phyloP scores from a whole-genome alignment of 345 rosid species.

The Salix suchowensis region DNA sequence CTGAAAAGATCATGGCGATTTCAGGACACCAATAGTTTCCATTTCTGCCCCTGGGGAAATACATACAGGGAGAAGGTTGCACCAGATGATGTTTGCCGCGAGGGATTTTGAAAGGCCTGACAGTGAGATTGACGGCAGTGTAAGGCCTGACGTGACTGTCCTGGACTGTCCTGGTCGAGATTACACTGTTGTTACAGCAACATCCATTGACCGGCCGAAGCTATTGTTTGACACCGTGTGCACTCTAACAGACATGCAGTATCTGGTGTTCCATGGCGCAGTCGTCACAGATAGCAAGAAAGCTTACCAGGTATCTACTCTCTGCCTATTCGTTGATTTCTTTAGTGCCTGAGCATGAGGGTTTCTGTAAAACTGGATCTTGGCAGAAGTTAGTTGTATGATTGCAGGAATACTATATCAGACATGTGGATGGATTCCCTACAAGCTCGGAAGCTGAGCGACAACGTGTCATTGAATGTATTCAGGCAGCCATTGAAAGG shows the following conservation, averaged over 20 bases:
- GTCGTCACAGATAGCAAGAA: slow-evolving; percentile 61
- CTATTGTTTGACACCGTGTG: slow-evolving; percentile 78
- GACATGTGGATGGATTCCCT: slow-evolving; percentile 59
- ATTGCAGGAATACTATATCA: slow-evolving; percentile 59
- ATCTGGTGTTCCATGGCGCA: slow-evolving; percentile 87
- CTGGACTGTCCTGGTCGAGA: slow-evolving; percentile 65
- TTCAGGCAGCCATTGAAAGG: slow-evolving; percentile 61
- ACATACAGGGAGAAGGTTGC: slow-evolving; percentile 77
- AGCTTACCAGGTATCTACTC: slow-evolving; percentile 65
- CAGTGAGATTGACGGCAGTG: slow-evolving; percentile 37
- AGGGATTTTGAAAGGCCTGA: slow-evolving; percentile 76
- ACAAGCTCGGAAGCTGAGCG: slow-evolving; percentile 51
- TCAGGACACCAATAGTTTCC: slow-evolving; percentile 51
- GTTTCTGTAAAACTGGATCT: background rate
- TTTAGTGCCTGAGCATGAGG: too few species aligned
- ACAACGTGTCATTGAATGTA: slow-evolving; percentile 46
- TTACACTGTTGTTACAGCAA: slow-evolving; percentile 77
- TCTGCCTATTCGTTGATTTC: too few species aligned
- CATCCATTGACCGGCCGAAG: slow-evolving; percentile 79
- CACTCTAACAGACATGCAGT: slow-evolving; percentile 91
- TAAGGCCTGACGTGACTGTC: slow-evolving; percentile 60
- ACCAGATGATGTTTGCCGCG: slow-evolving; percentile 90
- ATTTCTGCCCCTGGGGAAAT: slow-evolving; percentile 55
- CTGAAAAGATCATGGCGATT: slow-evolving; percentile 55
- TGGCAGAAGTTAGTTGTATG: slow-evolving; percentile 2